Base-by-base conservation (phyloP, 1,284 basidiomycete genomes). In the Tausonia pullulans region DNA sequence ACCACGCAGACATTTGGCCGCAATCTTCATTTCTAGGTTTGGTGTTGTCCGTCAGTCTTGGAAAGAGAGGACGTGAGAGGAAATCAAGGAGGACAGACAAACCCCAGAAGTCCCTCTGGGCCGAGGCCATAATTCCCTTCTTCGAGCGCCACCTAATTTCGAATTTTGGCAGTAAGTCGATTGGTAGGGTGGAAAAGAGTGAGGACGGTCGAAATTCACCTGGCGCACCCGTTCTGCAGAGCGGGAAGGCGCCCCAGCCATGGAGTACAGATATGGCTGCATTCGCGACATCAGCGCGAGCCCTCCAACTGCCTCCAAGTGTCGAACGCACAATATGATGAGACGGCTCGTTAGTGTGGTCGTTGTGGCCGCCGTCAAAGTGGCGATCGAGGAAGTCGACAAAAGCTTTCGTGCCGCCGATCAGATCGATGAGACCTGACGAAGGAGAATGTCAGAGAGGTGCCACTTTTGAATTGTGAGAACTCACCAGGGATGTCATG, bases 1-100 rank as follows among this genome's bases (percentile, higher is more conserved):
- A 90, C 88, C 88, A 91, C 0, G 88, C 86, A 70, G 85, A 87
- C 87, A 90, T 90, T 73, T 91, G 89, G 0, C 89, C 88, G 69
- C 88, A 90, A 70, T 92, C 89, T 73, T 92, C 89, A 71, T 91
- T 92, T 83, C 63, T 55, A 13, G 4, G 4, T 27, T 27, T 27
- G 27, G 27, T 27, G 27, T 2, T 27, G 2, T 27, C 27, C 27
- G 27, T 27, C 27, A 27, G 27, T 27, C 27, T 27, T 27, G 45
- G 7, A 16, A 54, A 58, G 50, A 58, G 48, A 63, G 50, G 58
- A 27, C 27, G 53, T 40, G 16, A 51, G 56, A 48, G 16, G 16
- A 55, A 43, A 8, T 44, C n/a, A 27, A 63, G 6, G 13, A 39
- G 3, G 16, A 39, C 50, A 7, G 1, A 79, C 44, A 71, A 86